Evolutionary conservation across 2,329 filamentous ascomycete species (phyloP).

Genomic region (Calycina herbarum): DNA sequence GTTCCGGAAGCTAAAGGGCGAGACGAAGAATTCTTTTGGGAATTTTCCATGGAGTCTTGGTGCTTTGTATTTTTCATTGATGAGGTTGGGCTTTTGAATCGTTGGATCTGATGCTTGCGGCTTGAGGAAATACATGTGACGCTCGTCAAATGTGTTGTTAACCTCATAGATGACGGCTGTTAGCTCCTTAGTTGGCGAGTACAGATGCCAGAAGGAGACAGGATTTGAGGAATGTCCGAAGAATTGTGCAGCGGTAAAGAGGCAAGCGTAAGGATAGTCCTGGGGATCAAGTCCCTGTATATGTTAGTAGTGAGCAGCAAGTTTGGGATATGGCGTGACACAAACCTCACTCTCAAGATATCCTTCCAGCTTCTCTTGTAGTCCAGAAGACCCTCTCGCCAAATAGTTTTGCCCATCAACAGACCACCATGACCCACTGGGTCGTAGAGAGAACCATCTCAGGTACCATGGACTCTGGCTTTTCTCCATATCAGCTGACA

Average conservation of each 20-base stretch:
- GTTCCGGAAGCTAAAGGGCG: slow-evolving; percentile 67
- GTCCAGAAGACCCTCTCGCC: slow-evolving; percentile 52
- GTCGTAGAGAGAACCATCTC: slow-evolving; percentile 35
- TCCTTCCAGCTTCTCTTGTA: slow-evolving; percentile 61
- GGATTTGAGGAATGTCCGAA: slow-evolving; percentile 73
- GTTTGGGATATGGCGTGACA: not conserved
- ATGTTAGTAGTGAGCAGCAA: slow-evolving; percentile 20
- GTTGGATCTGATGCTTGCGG: slow-evolving; percentile 12
- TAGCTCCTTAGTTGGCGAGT: slow-evolving; percentile 56
- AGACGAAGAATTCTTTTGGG: slow-evolving; percentile 75
- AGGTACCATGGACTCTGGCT: slow-evolving; percentile 31
- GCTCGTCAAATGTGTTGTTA: slow-evolving; percentile 75
- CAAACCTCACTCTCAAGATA: slow-evolving; percentile 59
- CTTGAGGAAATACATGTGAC: slow-evolving; percentile 62
- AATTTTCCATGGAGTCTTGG: slow-evolving; percentile 51
- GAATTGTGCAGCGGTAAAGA: slow-evolving; percentile 69
- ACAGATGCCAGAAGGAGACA: slow-evolving; percentile 79
- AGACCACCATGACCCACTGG: slow-evolving; percentile 48
- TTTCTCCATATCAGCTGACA: slow-evolving; percentile 47
- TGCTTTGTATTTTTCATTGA: not conserved
- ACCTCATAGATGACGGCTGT: slow-evolving; percentile 70
- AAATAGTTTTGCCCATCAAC: slow-evolving; percentile 63
- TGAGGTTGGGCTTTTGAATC: slow-evolving; percentile 8
- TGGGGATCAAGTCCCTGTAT: slow-evolving; percentile 56
- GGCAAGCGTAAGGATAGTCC: slow-evolving; percentile 66